These are phyloP conservation scores for Ophioceras dolichostomum DNA, from an alignment of 2,329 filamentous ascomycete genomes.

Conservation along the genomic window DNA sequence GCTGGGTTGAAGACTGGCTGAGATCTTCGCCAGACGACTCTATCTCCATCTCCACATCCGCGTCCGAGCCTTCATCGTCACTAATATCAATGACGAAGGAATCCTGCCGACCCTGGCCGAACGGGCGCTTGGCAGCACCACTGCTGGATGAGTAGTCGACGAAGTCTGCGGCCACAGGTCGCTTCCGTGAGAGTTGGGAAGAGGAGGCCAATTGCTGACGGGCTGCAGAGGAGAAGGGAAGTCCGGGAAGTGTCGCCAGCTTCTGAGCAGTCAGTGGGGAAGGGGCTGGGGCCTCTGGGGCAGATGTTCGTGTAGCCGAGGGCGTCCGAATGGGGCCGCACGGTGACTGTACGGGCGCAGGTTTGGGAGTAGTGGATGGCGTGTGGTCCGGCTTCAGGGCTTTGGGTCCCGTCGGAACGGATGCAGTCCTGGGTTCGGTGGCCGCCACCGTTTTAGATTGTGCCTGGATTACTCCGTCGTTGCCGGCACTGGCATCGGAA, in stretches of 20 bases:
- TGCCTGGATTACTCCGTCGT: no score
- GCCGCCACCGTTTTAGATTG: no score
- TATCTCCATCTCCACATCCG: conserved; percentile 57
- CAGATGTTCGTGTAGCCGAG: no score
- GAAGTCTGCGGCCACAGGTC: conserved; percentile 55
- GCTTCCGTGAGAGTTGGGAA: conserved; percentile 18
- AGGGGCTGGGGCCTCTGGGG: no score
- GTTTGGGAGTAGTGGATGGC: background rate
- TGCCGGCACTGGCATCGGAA: no score
- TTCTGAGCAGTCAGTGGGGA: background rate
- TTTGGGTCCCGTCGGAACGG: no score
- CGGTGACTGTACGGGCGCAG: no score
- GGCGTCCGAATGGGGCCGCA: no score
- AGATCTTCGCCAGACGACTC: conserved; percentile 42
- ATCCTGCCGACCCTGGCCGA: conserved; percentile 44
- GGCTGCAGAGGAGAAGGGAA: conserved; percentile 8
- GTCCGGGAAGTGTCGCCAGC: conserved; percentile 6
- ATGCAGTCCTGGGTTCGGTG: no score
- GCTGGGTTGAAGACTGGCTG: conserved; percentile 17
- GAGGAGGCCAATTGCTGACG: conserved; percentile 1
- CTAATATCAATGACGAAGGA: conserved; percentile 76
- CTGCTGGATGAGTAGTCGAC: conserved; percentile 36
- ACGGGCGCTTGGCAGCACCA: conserved; percentile 43
- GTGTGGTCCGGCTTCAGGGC: no score
- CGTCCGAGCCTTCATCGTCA: conserved; percentile 47